Evolutionary conservation across 495 filamentous ascomycete species (phyloP), one percentile per base, ranked within the genome.

Genomic region (Penicillium canariense): DNA sequence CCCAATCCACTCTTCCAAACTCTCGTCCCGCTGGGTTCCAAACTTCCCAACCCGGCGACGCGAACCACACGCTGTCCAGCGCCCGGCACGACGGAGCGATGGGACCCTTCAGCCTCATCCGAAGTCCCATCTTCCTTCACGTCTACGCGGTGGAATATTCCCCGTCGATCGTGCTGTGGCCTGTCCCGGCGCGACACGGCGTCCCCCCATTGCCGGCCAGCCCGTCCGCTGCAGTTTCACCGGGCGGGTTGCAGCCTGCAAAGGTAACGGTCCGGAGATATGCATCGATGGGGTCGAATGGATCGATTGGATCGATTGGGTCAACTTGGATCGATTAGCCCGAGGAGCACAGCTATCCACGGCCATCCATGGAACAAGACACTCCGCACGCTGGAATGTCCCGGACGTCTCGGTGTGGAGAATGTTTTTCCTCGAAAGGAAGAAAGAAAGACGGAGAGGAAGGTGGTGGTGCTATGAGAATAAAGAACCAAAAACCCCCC

Each of bases 21-120:
- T 50, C 53, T 46, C 45, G 53, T 56, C 36, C 53, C 53, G 53
- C 46, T 38, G 27, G 45, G 53, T 56, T 56, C 46, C 47, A 44
- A 50, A 50, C 22, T 46, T 39, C 45, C 38, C 48, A 23, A 22
- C 30, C 38, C 11, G 38, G 17, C 17, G 27, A 34, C 50, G 52
- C 36, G 46, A 47, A 49, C 31, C 43, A 54, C 26, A 42, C 20
- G 38, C 38, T 42, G 25, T 42, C 38, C 25, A 22, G 38, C 38
- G n/a, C 36, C 36, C 22, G 20, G 38, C 20, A 42, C 18, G 35
- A 18, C 11, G 14, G 23, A 28, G 42, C 42, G 42, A 45, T 45
- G 39, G 39, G 40, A 23, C 9, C 27, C 12, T 44, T 34, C 39
- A 45, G 50, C 50, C 50, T 52, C 38, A 52, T 52, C 27, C 30